A percentile compares a stretch with the other conserved stretches of the same genome.
Evolutionary conservation across 495 filamentous ascomycete species (phyloP).

Genomic region (Podospora anserina): DNA sequence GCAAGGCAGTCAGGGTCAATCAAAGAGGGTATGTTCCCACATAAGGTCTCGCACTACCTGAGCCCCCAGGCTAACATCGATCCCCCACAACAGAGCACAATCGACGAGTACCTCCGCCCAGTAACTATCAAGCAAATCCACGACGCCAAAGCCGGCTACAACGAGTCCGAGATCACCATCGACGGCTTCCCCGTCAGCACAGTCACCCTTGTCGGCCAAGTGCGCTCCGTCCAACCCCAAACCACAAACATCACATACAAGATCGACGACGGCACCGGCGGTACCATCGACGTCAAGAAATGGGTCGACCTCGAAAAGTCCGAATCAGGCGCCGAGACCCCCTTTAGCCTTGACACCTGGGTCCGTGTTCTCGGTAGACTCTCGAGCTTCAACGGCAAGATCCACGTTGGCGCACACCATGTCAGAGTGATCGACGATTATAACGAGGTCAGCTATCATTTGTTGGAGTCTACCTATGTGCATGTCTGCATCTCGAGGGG

Average conservation of each 20-base stretch:
- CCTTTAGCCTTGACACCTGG: slow-evolving; percentile 62
- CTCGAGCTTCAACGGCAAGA: slow-evolving; percentile 73
- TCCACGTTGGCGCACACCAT: slow-evolving; percentile 74
- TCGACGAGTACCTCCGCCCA: slow-evolving; percentile 73
- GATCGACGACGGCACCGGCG: slow-evolving; percentile 90
- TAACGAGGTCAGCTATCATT: slow-evolving; percentile 87
- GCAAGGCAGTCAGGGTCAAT: slow-evolving; percentile 40
- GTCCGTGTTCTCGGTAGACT: slow-evolving; percentile 78
- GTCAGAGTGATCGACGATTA: slow-evolving; percentile 75
- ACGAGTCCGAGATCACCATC: slow-evolving; percentile 68
- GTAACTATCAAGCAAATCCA: slow-evolving; percentile 93
- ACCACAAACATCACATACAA: slow-evolving; percentile 88
- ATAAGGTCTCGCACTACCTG: background rate
- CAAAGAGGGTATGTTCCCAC: slow-evolving; percentile 21
- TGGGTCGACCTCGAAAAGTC: slow-evolving; percentile 69
- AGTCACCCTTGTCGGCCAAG: slow-evolving; percentile 83
- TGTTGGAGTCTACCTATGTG: slow-evolving; percentile 82
- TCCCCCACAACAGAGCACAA: slow-evolving; percentile 27
- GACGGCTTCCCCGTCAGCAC: slow-evolving; percentile 64
- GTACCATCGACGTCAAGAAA: slow-evolving; percentile 81
- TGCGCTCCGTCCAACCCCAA: slow-evolving; percentile 81
- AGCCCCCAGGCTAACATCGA: background rate
- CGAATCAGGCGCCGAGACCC: slow-evolving; percentile 44
- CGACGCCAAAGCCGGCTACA: slow-evolving; percentile 70
- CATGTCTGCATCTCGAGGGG: slow-evolving; percentile 87